These are phyloP conservation scores for Pisolithus orientalis DNA, from an alignment of 768 basidiomycete genomes.

Conservation along the genomic window DNA sequence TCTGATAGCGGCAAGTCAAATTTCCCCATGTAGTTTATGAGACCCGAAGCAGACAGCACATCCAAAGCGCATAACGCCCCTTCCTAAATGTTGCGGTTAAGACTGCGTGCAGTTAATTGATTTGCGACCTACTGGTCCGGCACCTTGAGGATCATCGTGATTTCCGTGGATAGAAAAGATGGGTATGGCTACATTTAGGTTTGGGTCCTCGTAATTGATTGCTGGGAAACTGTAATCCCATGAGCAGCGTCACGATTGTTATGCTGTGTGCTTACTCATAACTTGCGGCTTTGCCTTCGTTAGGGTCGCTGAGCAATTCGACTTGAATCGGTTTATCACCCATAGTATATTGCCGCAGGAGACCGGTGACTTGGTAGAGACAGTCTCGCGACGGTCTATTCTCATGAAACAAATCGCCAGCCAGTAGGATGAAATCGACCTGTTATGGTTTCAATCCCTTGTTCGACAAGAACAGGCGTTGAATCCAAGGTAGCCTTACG, in stretches of 20 bases:
- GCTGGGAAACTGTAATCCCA: slow-evolving; percentile 72
- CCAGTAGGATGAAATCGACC: slow-evolving; percentile 95
- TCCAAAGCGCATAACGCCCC: slow-evolving; percentile 95
- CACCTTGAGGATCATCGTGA: slow-evolving; percentile 98
- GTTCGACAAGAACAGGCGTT: too few relatives aligned
- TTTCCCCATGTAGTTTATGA: slow-evolving; percentile 98
- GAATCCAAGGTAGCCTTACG: too few relatives aligned
- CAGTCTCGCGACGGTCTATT: slow-evolving; percentile 91
- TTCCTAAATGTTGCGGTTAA: slow-evolving; percentile 45
- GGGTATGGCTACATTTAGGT: slow-evolving; percentile 92
- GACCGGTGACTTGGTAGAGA: slow-evolving; percentile 81
- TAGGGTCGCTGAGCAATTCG: slow-evolving; percentile 88
- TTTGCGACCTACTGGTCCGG: slow-evolving; percentile 63
- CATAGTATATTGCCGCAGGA: slow-evolving; percentile 86
- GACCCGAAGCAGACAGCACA: slow-evolving; percentile 86
- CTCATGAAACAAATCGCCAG: slow-evolving; percentile 96
- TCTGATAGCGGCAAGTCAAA: slow-evolving; percentile 79
- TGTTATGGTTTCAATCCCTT: slow-evolving; percentile 20
- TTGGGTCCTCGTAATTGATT: slow-evolving; percentile 94
- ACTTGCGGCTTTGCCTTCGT: slow-evolving; percentile 80
- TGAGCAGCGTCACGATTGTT: not conserved
- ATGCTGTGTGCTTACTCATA: slow-evolving; percentile 57
- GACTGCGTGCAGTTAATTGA: not conserved
- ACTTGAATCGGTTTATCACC: slow-evolving; percentile 86
- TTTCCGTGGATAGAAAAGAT: slow-evolving; percentile 99